Evolutionary conservation across 2,329 filamentous ascomycete species (phyloP).

Genomic region (Trichoderma sp.): DNA sequence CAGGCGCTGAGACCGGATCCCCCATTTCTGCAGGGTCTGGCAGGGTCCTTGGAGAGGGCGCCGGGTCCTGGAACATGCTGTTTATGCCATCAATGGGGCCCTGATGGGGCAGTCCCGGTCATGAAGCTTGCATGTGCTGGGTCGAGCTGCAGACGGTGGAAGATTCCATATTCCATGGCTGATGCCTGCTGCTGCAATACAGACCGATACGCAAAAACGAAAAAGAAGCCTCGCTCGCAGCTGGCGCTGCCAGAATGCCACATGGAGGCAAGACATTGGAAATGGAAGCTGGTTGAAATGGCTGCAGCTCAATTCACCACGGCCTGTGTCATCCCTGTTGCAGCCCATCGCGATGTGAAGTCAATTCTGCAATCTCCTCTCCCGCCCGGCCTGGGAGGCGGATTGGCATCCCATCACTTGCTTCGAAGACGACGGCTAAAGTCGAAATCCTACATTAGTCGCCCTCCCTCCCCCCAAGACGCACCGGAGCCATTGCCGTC

Average conservation of each 20-base stretch:
- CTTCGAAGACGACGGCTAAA: neutral
- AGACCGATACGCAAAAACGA: neutral
- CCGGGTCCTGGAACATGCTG: neutral
- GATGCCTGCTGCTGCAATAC: neutral
- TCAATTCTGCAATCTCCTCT: neutral
- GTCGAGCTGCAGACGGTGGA: neutral
- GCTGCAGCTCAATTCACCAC: neutral
- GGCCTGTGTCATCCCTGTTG: slow-evolving; percentile 17
- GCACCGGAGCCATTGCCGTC: neutral
- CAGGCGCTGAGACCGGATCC: neutral
- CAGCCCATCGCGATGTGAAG: neutral
- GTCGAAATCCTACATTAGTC: neutral
- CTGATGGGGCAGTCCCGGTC: neutral
- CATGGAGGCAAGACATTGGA: slow-evolving; percentile 13
- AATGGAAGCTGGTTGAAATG: neutral
- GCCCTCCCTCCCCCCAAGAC: neutral
- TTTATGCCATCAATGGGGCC: neutral
- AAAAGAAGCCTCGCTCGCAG: neutral
- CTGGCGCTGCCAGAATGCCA: neutral
- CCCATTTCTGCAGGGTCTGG: slow-evolving; percentile 6
- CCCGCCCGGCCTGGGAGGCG: neutral
- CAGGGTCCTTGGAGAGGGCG: slow-evolving; percentile 2
- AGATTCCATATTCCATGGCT: slow-evolving; percentile 3
- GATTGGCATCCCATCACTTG: neutral
- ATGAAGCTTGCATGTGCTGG: neutral